phyloP scores from a whole-genome alignment of 140 eudicot species.

The Oenanthe javanica region DNA sequence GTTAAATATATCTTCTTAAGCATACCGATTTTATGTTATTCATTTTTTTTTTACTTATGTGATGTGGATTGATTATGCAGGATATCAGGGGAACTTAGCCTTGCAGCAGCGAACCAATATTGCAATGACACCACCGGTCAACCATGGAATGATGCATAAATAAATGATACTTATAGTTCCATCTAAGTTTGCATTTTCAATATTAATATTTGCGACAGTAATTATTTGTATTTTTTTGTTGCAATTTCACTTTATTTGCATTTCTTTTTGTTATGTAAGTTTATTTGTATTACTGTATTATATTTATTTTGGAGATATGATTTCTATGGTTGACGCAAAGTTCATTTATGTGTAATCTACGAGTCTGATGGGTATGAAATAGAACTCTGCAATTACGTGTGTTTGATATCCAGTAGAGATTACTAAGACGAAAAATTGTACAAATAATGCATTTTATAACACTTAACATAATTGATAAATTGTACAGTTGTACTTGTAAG shows the following conservation, averaged over 20 bases:
- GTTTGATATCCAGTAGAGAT: too few relatives aligned
- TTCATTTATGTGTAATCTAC: background rate
- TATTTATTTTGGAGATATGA: background rate
- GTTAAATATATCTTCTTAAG: background rate
- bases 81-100: constrained; percentile 31
- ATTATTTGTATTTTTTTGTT: background rate
- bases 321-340: background rate
- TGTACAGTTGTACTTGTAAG: background rate
- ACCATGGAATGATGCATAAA: constrained; percentile 32
- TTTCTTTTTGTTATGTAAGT: background rate
- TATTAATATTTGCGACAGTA: background rate
- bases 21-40: background rate
- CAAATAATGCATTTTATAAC: too few relatives aligned
- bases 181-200: background rate
- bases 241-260: background rate
- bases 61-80: constrained; percentile 3
- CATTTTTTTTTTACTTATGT: background rate
- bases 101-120: constrained; percentile 7
- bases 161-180: background rate
- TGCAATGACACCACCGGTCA: constrained; percentile 31
- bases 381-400: too few relatives aligned
- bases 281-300: background rate
- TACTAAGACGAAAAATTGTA: too few relatives aligned
- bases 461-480: too few relatives aligned
- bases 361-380: too few relatives aligned